phyloP scores from a whole-genome alignment of 1,284 basidiomycete species.

The Ganoderma lingzhi region DNA sequence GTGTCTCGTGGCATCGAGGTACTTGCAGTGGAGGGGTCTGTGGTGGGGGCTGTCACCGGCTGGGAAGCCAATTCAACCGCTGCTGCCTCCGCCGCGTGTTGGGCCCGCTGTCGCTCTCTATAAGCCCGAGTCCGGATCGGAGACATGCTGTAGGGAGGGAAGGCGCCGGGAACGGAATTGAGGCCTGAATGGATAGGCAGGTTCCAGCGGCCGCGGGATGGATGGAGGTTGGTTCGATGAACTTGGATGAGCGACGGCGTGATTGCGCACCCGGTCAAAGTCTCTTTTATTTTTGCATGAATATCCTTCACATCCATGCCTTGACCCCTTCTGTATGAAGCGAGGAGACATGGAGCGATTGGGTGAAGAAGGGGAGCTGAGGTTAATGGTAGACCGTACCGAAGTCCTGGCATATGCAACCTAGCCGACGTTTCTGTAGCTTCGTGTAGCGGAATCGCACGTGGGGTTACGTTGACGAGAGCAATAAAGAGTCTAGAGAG shows the following conservation, averaged over 20 bases:
- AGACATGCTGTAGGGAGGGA: background rate
- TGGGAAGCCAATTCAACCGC: background rate
- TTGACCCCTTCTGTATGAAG: background rate
- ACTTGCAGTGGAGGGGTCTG: too few relatives aligned
- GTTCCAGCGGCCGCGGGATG: too few relatives aligned
- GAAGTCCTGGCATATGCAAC: too few relatives aligned
- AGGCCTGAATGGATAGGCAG: background rate
- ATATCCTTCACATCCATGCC: background rate
- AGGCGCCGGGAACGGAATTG: background rate
- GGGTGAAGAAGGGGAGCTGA: background rate
- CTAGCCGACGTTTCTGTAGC: too few relatives aligned
- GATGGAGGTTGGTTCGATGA: background rate
- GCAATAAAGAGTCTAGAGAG: background rate
- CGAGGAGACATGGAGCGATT: background rate
- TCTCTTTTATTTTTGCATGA: background rate
- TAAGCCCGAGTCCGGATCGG: constrained; percentile 1
- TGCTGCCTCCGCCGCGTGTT: background rate
- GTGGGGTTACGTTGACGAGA: background rate
- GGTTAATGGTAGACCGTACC: background rate
- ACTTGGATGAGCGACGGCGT: background rate
- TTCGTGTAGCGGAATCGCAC: background rate
- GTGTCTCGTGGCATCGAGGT: background rate
- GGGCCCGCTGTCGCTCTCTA: background rate
- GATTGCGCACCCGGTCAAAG: background rate
- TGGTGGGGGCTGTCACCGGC: background rate